Base-by-base conservation (phyloP, 768 basidiomycete species). In the Phlebiopsis gigantea region DNA sequence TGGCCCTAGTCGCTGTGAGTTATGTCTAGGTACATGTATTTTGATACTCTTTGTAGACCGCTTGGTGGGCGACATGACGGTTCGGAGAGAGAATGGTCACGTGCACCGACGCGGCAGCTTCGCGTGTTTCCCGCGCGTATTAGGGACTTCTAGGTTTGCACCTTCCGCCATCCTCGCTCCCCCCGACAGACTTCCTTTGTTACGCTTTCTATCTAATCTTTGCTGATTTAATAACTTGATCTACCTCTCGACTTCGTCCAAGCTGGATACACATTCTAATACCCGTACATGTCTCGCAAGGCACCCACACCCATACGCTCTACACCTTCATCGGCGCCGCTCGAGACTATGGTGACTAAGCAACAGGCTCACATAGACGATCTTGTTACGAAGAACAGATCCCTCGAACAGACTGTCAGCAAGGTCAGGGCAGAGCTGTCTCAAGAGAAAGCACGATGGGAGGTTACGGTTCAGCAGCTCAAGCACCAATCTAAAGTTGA, bases 321-420 rank as follows among this genome's bases (percentile, higher is more conserved):
- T 5, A 39, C 58, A 29, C 58, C 58, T 8, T 59, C 58, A 9
- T 59, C 58, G 21, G 58, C 58, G 9, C 58, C 58, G 10, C 46
- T 59, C 10, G 58, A 59, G 41, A 34, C 58, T 24, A 59, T 59
- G 58, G 80, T 81, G 59, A 75, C 81, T 24, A 77, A 83, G 4
- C 80, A 85, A 66, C 83, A 83, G 57, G 70, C 76, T 2, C 87
- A 90, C 66, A 88, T 91, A 49, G 79, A 85, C 48, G 86, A 90
- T 43, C 80, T 91, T 52, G 85, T 88, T 2, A 80, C 85, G 60
- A 77, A 82, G 59, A 86, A 81, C 63, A 82, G 82, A 24, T 79
- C 79, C 0, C 77, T 88, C 52, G 85, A 88, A 56, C 79, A 83
- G 58, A 78, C 77, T 4, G 77, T 78, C 68, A 79, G 79, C 62